phyloP scores from a whole-genome alignment of 2,329 filamentous ascomycete species.

The Venturia nashicola region DNA sequence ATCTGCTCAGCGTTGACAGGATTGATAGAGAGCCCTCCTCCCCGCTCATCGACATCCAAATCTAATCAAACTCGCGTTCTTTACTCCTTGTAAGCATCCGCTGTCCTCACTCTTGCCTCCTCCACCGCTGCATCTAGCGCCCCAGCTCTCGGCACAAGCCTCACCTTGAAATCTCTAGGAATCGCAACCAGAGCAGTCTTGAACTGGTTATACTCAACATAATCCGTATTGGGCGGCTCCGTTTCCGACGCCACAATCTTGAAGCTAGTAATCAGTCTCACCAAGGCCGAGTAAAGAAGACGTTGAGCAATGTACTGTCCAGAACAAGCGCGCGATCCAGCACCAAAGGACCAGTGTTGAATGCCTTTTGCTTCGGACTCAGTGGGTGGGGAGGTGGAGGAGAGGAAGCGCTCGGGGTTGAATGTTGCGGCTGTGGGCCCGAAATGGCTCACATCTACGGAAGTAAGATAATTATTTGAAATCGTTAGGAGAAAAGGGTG shows the following conservation, averaged over 20 bases:
- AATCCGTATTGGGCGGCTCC: constrained; percentile 47
- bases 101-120: neutral
- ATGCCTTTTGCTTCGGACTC: constrained; percentile 19
- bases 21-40: no score
- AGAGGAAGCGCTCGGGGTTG: constrained; percentile 38
- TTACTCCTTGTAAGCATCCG: neutral
- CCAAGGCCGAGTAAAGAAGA: constrained; percentile 37
- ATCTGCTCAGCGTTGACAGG: no score
- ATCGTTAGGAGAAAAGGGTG: constrained; percentile 9
- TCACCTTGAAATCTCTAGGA: constrained; percentile 45
- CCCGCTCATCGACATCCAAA: neutral
- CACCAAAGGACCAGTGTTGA: constrained; percentile 39
- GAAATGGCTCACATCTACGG: constrained; percentile 35
- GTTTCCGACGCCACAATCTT: constrained; percentile 35
- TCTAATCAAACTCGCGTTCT: neutral
- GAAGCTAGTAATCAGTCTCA: constrained; percentile 38
- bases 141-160: constrained; percentile 38
- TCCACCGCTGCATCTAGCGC: neutral
- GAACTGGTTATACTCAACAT: constrained; percentile 49
- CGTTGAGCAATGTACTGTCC: constrained; percentile 40
- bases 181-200: constrained; percentile 49
- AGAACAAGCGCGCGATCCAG: constrained; percentile 39
- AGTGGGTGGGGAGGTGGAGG: constrained; percentile 20
- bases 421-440: constrained; percentile 33
- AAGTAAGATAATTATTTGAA: neutral